Evolutionary conservation across 1,284 basidiomycete genomes (phyloP).

Genomic region (Puccinia sorghi): DNA sequence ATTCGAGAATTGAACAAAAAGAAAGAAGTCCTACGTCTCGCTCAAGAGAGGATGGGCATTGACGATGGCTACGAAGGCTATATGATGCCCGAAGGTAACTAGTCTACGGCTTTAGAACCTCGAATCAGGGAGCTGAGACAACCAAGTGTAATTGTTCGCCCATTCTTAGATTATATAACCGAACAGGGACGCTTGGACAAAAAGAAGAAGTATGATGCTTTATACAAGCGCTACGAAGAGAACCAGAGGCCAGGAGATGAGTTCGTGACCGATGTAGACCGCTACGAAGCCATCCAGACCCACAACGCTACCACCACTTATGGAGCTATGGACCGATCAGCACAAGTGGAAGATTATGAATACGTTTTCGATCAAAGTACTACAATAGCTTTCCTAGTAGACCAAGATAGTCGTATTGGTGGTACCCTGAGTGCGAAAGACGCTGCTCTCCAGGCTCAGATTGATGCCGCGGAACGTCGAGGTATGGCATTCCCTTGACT

Average conservation of each 20-base stretch:
- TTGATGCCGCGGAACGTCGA: constrained; percentile 86
- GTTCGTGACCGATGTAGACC: constrained; percentile 93
- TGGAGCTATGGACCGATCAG: constrained; percentile 83
- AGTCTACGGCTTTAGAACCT: not conserved
- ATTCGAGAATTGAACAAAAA: constrained; percentile 79
- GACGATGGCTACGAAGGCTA: constrained; percentile 93
- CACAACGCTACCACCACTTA: constrained; percentile 81
- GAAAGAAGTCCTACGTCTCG: constrained; percentile 85
- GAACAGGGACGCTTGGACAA: constrained; percentile 98
- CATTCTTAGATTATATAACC: constrained; percentile 77
- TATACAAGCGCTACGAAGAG: constrained; percentile 94
- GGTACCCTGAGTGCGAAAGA: constrained; percentile 78
- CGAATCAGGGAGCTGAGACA: not conserved
- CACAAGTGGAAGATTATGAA: constrained; percentile 80
- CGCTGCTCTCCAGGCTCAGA: constrained; percentile 78
- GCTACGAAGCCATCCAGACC: constrained; percentile 83
- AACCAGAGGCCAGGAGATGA: constrained; percentile 73
- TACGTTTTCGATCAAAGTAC: constrained; percentile 98
- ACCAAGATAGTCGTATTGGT: constrained; percentile 63
- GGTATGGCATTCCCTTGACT: constrained; percentile 61
- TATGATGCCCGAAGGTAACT: constrained; percentile 72
- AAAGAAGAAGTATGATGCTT: constrained; percentile 89
- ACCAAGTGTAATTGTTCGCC: constrained; percentile 50
- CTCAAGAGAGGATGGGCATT: constrained; percentile 89
- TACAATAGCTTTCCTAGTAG: constrained; percentile 85